Conservation (phyloP, 192 early-diverging fungal genomes). For the Backusella morwellensis region DNA sequence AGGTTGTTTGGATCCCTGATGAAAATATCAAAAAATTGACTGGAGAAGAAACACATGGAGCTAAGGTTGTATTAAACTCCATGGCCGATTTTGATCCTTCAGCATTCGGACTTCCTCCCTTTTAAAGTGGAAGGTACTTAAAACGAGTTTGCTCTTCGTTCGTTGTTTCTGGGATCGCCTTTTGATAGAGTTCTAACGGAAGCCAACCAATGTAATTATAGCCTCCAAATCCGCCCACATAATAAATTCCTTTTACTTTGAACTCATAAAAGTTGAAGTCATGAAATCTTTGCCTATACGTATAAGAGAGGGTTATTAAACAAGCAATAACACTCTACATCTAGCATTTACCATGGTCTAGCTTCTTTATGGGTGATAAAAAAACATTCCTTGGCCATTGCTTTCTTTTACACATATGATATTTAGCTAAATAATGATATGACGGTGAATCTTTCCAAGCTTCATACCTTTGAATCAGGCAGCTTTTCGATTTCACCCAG, state of each 20-base stretch:
- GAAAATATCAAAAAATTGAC: conserved; percentile 44
- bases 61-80: conserved; percentile 54
- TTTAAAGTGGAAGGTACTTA: neutral
- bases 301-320: neutral
- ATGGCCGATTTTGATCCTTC: conserved; percentile 68
- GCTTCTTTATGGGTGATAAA: conserved; percentile 42
- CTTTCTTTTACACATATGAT: conserved; percentile 12
- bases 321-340: neutral
- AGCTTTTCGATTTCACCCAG: conserved; percentile 36
- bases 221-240: conserved; percentile 53
- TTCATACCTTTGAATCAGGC: conserved; percentile 3
- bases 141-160: neutral
- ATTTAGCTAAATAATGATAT: no score
- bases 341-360: conserved; percentile 27
- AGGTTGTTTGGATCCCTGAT: conserved; percentile 91
- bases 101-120: neutral
- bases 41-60: conserved; percentile 44
- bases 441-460: neutral
- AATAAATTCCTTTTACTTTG: conserved; percentile 43
- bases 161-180: conserved; percentile 10
- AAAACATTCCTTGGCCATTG: conserved; percentile 37
- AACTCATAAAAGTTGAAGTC: conserved; percentile 49
- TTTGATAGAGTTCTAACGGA: conserved; percentile 35
- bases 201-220: conserved; percentile 57
- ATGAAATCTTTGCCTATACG: conserved; percentile 33